Evolutionary conservation across 768 basidiomycete genomes (phyloP).

Genomic region (Inosperma sp.): DNA sequence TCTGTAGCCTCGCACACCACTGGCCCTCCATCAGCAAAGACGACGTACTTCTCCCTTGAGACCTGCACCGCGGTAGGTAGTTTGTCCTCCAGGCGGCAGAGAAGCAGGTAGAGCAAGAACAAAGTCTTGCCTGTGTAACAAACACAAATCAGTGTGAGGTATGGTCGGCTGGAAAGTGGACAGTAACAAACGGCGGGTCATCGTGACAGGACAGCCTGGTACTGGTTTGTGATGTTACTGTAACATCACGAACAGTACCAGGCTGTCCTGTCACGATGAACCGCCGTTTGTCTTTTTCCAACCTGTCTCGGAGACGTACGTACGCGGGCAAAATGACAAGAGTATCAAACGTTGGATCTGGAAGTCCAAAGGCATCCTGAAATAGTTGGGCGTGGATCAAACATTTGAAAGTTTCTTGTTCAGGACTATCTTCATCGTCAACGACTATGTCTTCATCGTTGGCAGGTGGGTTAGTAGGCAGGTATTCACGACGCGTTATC

Average conservation of each 20-base stretch:
- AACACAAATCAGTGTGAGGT: neutral
- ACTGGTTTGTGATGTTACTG: constrained; percentile 4
- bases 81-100: constrained; percentile 6
- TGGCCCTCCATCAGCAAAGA: constrained; percentile 2
- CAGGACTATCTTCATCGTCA: constrained; percentile 1
- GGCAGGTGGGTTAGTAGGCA: neutral
- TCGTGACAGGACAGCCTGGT: constrained; percentile 2
- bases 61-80: constrained; percentile 1
- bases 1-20: neutral
- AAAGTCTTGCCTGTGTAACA: neutral
- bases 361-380: neutral
- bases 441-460: constrained; percentile 1
- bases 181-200: neutral
- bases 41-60: neutral
- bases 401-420: constrained; percentile 3
- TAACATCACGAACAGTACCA: constrained; percentile 6
- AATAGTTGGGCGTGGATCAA: constrained; percentile 1
- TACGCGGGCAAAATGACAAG: neutral
- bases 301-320: neutral
- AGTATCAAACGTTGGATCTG: neutral
- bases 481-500: constrained; percentile 1
- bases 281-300: neutral
- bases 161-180: no score
- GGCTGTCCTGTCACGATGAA: constrained; percentile 1
- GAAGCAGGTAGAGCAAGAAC: constrained; percentile 5